These are phyloP conservation scores for Solanum tacnaense DNA, from an alignment of 257 asterid genomes.

Conservation along the genomic window DNA sequence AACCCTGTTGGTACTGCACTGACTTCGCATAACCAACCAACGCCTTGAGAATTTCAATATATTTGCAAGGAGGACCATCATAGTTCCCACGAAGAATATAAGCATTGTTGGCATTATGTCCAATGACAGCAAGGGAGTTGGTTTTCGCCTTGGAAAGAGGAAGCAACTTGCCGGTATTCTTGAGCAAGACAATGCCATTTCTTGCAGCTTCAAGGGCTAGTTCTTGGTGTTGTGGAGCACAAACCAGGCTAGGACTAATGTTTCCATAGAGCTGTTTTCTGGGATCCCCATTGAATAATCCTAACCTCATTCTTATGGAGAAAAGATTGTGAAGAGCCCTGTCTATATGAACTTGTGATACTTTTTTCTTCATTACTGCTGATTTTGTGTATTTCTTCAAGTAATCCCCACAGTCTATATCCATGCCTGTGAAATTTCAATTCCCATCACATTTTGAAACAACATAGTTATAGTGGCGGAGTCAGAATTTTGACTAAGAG, in stretches of 20 bases:
- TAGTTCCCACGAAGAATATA: slow-evolving; percentile 54
- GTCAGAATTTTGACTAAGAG: not conserved
- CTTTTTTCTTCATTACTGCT: slow-evolving; percentile 46
- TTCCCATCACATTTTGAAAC: not conserved
- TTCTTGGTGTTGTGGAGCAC: slow-evolving; percentile 50
- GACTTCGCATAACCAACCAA: slow-evolving; percentile 27
- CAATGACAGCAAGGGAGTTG: slow-evolving; percentile 55
- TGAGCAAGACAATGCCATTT: slow-evolving; percentile 71
- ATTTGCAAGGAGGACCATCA: slow-evolving; percentile 66
- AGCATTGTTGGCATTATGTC: slow-evolving; percentile 55
- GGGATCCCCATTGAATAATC: slow-evolving; percentile 67
- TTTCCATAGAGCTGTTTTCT: slow-evolving; percentile 29
- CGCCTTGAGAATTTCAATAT: slow-evolving; percentile 33
- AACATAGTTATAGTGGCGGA: not conserved
- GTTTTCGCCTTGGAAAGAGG: slow-evolving; percentile 45
- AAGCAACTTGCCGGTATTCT: slow-evolving; percentile 55
- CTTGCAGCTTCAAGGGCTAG: slow-evolving; percentile 74
- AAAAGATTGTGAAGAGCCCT: slow-evolving; percentile 80
- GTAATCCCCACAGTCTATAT: slow-evolving; percentile 66
- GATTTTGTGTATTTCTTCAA: slow-evolving; percentile 55
- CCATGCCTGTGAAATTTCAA: slow-evolving; percentile 54
- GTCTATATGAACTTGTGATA: slow-evolving; percentile 37
- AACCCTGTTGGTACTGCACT: slow-evolving; percentile 31
- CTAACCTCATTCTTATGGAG: slow-evolving; percentile 67
- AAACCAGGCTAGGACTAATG: slow-evolving; percentile 46